A percentile compares a stretch with the other conserved stretches of the same genome.
Conservation (phyloP, 2,329 filamentous ascomycete species). For the Trichoderma breve region DNA sequence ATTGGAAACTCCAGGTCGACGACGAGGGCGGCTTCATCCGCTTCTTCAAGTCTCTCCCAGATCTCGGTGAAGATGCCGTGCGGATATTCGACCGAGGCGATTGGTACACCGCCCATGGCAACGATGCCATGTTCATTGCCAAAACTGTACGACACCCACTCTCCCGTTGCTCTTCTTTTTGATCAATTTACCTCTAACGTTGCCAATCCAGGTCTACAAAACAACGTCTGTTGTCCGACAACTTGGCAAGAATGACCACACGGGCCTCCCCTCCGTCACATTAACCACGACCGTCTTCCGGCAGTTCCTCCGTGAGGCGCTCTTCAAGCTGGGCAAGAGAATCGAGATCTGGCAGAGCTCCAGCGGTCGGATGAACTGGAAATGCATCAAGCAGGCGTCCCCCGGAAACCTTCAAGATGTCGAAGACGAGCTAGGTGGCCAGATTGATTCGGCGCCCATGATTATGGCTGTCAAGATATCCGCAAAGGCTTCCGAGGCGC, state of each 20-base stretch:
- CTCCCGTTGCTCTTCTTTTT: background rate
- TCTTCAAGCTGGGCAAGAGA: slow-evolving; percentile 87
- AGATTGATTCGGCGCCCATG: slow-evolving; percentile 86
- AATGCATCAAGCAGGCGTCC: slow-evolving; percentile 84
- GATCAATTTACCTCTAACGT: background rate
- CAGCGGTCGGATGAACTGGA: slow-evolving; percentile 84
- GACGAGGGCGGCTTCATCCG: slow-evolving; percentile 97
- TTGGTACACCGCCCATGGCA: slow-evolving; percentile 91
- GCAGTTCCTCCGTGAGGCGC: slow-evolving; percentile 89
- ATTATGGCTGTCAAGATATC: slow-evolving; percentile 93
- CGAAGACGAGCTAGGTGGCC: slow-evolving; percentile 86
- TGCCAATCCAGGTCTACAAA: slow-evolving; percentile 72
- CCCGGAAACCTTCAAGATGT: slow-evolving; percentile 96
- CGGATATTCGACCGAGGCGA: slow-evolving; percentile 93
- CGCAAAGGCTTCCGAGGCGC: slow-evolving; percentile 79
- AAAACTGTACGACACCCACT: slow-evolving; percentile 55
- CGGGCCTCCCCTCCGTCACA: slow-evolving; percentile 87
- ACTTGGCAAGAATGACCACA: slow-evolving; percentile 77
- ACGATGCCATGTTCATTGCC: slow-evolving; percentile 81
- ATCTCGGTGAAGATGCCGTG: slow-evolving; percentile 69
- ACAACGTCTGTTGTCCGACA: slow-evolving; percentile 93
- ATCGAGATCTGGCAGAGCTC: slow-evolving; percentile 84
- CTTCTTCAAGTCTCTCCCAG: slow-evolving; percentile 84
- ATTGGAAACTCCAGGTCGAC: slow-evolving; percentile 63
- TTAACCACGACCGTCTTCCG: slow-evolving; percentile 94